Percentiles rank a stretch among this genome's conserved stretches.
These are phyloP conservation scores for Aristolochia californica DNA, from an alignment of 164 flowering plant species.

Conservation along the genomic window DNA sequence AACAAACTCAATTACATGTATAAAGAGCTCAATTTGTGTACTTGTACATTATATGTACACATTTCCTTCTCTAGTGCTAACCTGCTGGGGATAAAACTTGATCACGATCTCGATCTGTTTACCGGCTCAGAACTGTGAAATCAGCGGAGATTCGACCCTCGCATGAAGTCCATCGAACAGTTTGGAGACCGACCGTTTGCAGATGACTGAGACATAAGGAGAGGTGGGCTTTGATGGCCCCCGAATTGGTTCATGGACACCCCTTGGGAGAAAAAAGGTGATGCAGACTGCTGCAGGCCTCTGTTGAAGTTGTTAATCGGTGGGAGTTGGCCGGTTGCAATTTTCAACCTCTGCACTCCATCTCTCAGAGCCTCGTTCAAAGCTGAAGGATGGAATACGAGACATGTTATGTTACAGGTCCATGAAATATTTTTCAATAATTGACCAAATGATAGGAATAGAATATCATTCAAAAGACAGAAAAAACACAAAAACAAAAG, in stretches of 20 bases:
- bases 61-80: no score
- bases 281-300: constrained; percentile 20
- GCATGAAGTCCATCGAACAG: constrained; percentile 44
- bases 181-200: constrained; percentile 34
- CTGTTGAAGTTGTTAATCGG: constrained; percentile 40
- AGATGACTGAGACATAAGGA: constrained; percentile 32
- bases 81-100: no score
- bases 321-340: constrained; percentile 52
- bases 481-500: not conserved
- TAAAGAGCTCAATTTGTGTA: no score
- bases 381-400: constrained; percentile 42
- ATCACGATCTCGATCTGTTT: no score
- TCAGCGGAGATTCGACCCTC: constrained; percentile 9
- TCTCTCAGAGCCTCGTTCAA: constrained; percentile 68
- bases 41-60: no score
- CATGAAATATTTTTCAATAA: no score
- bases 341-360: constrained; percentile 73
- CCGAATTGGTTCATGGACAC: constrained; percentile 30
- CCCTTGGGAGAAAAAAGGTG: constrained; percentile 35
- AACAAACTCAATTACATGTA: no score
- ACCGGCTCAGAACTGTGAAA: not conserved
- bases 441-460: no score
- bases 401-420: no score
- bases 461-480: no score
- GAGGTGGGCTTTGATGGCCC: constrained; percentile 33